Evolutionary conservation across 257 asterid species (phyloP).

Genomic region (Solanum virginianum): DNA sequence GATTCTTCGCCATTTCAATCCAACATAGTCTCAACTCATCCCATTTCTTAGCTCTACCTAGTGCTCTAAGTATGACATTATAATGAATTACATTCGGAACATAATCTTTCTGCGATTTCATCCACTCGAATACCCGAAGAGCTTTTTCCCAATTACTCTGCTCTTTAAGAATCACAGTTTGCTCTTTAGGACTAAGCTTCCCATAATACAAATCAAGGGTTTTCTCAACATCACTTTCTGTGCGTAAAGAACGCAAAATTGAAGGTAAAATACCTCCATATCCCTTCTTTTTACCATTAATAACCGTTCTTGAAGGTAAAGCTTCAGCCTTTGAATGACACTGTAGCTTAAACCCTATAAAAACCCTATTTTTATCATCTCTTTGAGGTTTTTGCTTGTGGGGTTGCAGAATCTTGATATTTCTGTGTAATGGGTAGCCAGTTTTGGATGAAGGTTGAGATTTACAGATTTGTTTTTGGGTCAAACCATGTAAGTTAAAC

Average conservation of each 20-base stretch:
- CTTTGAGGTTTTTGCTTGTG: constrained; percentile 4
- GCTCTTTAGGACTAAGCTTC: constrained; percentile 68
- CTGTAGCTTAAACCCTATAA: constrained; percentile 42
- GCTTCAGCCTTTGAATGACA: constrained; percentile 29
- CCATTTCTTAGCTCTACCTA: constrained; percentile 86
- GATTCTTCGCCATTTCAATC: constrained; percentile 77
- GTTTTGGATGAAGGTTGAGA: background rate
- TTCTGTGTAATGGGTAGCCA: constrained; percentile 1
- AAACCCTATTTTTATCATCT: constrained; percentile 16
- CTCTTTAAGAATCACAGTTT: constrained; percentile 83
- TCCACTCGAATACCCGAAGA: constrained; percentile 75
- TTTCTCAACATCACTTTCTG: constrained; percentile 48
- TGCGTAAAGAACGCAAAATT: constrained; percentile 44
- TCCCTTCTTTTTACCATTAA: constrained; percentile 33
- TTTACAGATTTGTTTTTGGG: background rate
- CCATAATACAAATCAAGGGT: constrained; percentile 44
- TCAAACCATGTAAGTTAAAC: constrained; percentile 14
- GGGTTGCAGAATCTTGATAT: constrained; percentile 8
- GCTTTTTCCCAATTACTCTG: constrained; percentile 73
- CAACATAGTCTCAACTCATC: constrained; percentile 92
- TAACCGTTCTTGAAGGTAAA: constrained; percentile 23
- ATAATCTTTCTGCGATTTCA: constrained; percentile 67
- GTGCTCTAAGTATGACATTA: constrained; percentile 68
- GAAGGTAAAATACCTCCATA: constrained; percentile 68
- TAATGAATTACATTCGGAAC: constrained; percentile 83